Evolutionary conservation across 257 asterid genomes (phyloP).

Genomic region (Sherardia arvensis): DNA sequence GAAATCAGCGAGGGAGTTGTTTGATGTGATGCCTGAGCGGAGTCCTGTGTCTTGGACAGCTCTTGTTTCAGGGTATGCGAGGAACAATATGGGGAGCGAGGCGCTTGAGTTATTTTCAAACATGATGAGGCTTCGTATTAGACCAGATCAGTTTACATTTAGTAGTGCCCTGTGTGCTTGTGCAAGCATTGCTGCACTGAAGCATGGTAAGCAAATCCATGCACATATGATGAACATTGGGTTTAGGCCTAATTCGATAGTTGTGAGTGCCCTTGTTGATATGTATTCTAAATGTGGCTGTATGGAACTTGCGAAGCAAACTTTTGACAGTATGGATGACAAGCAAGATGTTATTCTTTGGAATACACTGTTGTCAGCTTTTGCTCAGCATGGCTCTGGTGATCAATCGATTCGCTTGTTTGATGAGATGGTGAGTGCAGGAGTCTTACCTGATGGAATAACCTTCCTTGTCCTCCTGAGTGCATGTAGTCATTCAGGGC

Average conservation of each 20-base stretch:
- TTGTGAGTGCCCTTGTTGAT: constrained; percentile 56
- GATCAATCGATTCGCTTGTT: constrained; percentile 36
- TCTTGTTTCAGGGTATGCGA: constrained; percentile 57
- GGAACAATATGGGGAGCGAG: constrained; percentile 29
- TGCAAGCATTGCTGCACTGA: constrained; percentile 34
- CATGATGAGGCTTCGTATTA: constrained; percentile 33
- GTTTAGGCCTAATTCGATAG: constrained; percentile 41
- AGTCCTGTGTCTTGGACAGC: constrained; percentile 67
- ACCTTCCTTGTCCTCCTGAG: constrained; percentile 53
- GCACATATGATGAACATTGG: constrained; percentile 38
- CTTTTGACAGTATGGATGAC: constrained; percentile 29
- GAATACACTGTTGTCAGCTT: constrained; percentile 61
- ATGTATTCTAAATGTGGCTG: constrained; percentile 72
- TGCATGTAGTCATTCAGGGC: constrained; percentile 55
- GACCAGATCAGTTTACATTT: constrained; percentile 57
- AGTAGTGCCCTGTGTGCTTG: constrained; percentile 58
- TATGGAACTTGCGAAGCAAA: constrained; percentile 34
- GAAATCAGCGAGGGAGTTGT: constrained; percentile 46
- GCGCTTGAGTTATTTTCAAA: constrained; percentile 39
- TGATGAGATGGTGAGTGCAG: constrained; percentile 38
- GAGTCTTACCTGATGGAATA: constrained; percentile 43
- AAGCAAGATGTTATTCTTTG: constrained; percentile 46
- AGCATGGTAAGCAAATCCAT: constrained; percentile 60
- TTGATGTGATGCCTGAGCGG: constrained; percentile 47
- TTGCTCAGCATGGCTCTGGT: constrained; percentile 58